Evolutionary conservation across 805 yeast species (phyloP).

Genomic region (Metschnikowia gruessii): DNA sequence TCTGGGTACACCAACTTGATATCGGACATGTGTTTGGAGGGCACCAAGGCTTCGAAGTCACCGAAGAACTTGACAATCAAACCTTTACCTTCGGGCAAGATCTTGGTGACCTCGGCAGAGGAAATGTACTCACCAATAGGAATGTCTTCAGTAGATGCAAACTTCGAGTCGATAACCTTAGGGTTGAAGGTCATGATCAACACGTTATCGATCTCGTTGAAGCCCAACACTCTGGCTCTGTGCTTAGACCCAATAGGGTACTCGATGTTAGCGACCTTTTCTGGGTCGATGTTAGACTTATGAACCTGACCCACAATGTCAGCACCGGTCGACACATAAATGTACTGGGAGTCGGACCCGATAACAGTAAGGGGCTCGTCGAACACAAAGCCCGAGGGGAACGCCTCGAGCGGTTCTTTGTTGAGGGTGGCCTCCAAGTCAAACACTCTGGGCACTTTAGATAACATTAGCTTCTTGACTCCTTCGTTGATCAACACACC

Average conservation of each 20-base stretch:
- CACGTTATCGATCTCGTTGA: conserved; percentile 60
- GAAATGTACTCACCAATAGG: conserved; percentile 67
- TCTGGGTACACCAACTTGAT: conserved; percentile 84
- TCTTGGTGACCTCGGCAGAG: conserved; percentile 51
- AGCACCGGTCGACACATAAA: conserved; percentile 57
- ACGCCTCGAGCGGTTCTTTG: conserved; percentile 49
- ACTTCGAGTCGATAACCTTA: conserved; percentile 58
- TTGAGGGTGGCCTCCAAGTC: conserved; percentile 25
- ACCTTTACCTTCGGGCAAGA: conserved; percentile 59
- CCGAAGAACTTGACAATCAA: conserved; percentile 63
- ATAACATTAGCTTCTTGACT: conserved; percentile 59
- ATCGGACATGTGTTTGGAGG: conserved; percentile 77
- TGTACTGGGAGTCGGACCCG: conserved; percentile 55
- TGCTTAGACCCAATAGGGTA: conserved; percentile 66
- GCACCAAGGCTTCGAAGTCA: conserved; percentile 71
- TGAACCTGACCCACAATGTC: conserved; percentile 70
- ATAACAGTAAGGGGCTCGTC: conserved; percentile 54
- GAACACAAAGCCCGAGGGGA: conserved; percentile 73
- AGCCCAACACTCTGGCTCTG: conserved; percentile 75
- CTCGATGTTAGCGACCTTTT: conserved; percentile 42
- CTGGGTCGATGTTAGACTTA: conserved; percentile 60
- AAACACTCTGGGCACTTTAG: conserved; percentile 57
- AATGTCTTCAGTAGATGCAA: conserved; percentile 66
- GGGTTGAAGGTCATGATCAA: conserved; percentile 70
- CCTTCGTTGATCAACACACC: conserved; percentile 50